Evolutionary conservation across 305 asterid species (phyloP), one percentile per base, ranked within the genome.

Genomic region (Ilex paraguariensis): DNA sequence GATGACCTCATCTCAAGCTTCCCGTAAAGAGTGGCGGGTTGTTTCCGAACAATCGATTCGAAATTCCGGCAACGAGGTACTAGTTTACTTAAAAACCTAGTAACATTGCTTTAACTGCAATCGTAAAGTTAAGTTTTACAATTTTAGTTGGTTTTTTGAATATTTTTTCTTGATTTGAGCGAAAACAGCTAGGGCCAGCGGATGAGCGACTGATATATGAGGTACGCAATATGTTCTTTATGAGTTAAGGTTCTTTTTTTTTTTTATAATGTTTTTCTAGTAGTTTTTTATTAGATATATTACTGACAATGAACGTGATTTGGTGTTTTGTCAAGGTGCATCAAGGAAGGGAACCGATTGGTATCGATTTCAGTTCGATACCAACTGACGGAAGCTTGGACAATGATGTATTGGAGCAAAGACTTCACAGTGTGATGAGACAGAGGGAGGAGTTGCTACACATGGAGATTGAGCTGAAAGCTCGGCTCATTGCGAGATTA

Each of bases 1-100:
- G n/a, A 66, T 74, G 67, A 67, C 77, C 31, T 60, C 90, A 40
- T 66, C 93, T 50, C 94, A 81, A 73, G 65, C 91, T 65, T 73
- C 96, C 70, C 96, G 96, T 63, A 93, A 84, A 78, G 95, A 93
- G 84, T 87, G 99, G 99, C 92, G 95, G 48, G 95, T 64, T 67
- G 87, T 90, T 13, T 70, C 95, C 51, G 99, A 90, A 63, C 85
- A 87, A 67, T 80, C 88, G 42, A 73, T 75, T 63, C 87, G 92
- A 56, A 84, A 78, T 75, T 72, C 94, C 62, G 72, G 79, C 48
- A 79, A 44, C 79, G 99, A 84, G 95, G 97, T 94, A 66, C 40
- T 40, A 17, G 13, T 56, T 4, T 36, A 4, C 6, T 36, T 36
- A 54, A 59, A 46, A 30, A 50, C 63, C 42, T 67, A 49, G 70